These are phyloP conservation scores for Laburnicola sp. DNA, from an alignment of 2,329 filamentous ascomycete genomes.

Conservation along the genomic window DNA sequence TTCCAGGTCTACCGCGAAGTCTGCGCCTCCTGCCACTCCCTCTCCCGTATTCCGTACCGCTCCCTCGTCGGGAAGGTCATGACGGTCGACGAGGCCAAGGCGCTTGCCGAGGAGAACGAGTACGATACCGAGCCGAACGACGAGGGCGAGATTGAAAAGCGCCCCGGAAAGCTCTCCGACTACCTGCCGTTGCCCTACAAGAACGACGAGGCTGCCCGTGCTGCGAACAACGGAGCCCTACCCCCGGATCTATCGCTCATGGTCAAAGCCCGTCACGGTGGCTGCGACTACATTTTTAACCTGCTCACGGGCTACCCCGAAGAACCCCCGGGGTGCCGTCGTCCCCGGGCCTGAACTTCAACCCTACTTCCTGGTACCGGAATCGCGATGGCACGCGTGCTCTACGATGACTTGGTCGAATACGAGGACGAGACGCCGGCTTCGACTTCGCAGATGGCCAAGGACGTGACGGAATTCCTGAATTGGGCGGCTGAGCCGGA, in stretches of 20 bases:
- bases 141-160: slow-evolving; percentile 97
- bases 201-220: slow-evolving; percentile 97
- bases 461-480: slow-evolving; percentile 97
- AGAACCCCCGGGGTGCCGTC: slow-evolving; percentile 84
- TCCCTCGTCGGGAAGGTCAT: slow-evolving; percentile 85
- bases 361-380: slow-evolving; percentile 99
- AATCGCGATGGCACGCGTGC: slow-evolving; percentile 97
- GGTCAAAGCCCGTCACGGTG: slow-evolving; percentile 95
- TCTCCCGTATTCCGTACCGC: slow-evolving; percentile 92
- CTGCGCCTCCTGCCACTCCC: slow-evolving; percentile 96
- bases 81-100: slow-evolving; percentile 98
- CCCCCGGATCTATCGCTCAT: slow-evolving; percentile 98
- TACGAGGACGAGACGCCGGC: slow-evolving; percentile 97
- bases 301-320: slow-evolving; percentile 97
- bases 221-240: slow-evolving; percentile 96
- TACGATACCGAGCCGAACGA: slow-evolving; percentile 98
- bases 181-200: slow-evolving; percentile 95
- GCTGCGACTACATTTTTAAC: slow-evolving; percentile 98
- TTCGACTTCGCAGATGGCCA: slow-evolving; percentile 98
- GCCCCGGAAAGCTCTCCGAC: slow-evolving; percentile 96
- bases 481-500: slow-evolving; percentile 99
- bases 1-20: slow-evolving; percentile 99
- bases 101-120: slow-evolving; percentile 94
- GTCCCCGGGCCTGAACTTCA: slow-evolving; percentile 97
- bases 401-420: slow-evolving; percentile 96